Base-by-base conservation (phyloP, 495 filamentous ascomycete species). In the Corynascus novoguineensis region DNA sequence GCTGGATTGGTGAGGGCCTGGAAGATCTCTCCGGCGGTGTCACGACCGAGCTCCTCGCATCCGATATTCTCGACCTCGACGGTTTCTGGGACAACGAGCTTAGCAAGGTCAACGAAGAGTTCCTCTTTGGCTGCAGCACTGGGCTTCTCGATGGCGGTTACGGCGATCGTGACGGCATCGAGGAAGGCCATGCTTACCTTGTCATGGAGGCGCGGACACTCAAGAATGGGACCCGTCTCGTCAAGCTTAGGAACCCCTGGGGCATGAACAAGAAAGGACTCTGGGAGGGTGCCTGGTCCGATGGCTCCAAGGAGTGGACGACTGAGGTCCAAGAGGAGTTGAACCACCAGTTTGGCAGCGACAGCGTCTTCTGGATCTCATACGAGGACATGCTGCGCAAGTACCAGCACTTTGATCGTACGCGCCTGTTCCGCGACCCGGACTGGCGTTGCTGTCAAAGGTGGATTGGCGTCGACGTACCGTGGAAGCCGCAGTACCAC, bases 221-320 rank as follows among this genome's bases (percentile, higher is more conserved):
- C n/a, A 77, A 75, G 57, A 67, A 63, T 35, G 76, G 76, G 15
- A 72, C 72, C 27, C 68, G 75, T 3, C 67, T 79, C 3, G 70
- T 79, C 28, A 78, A 78, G 57, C 69, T 79, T 25, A 70, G 75
- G 7, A 97, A 97, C 63, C 92, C 92, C 1, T 96, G 92, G 92
- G 92, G 92, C 19, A 76, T 74, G 61, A 69, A 66, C 17, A 75
- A 75, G 21, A 78, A 81, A 57, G 84, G 85, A 29, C 87, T 93
- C 68, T 96, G 92, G 87, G 84, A 81, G 44, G 88, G 88, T 2
- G 79, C 90, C 4, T 96, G 90, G 88, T 88, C 86, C 15, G 90
- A 95, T 64, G 90, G 92, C 12, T 92, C 88, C n/a, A 90, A 92
- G 62, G 85, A 96, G 73, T 97, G 92, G 89, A 96, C 90, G 19